Evolutionary conservation across 208 protist genomes (phyloP), one percentile per base, ranked within the genome.

Genomic region (Trypanosoma vivax): DNA sequence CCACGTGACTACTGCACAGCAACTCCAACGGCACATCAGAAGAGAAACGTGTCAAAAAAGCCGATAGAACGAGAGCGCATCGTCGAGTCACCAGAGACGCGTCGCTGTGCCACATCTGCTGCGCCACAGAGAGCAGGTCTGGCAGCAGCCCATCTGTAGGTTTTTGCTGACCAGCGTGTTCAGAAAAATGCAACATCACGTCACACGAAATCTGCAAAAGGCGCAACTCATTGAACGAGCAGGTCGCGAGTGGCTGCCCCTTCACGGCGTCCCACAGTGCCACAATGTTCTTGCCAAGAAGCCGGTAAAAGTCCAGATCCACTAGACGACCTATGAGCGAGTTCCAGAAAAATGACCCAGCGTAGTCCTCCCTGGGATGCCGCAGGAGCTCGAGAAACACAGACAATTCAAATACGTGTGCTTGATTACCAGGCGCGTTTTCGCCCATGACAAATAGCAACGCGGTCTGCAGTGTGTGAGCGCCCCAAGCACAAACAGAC

Each of bases 341-440:
- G 50, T 28, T 41, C 60, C 60, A 66, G 34, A 60, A 53, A 9
- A 49, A 9, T 13, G 21, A 38, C 13, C 49, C 19, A 18, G 11
- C 23, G 34, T 60, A 66, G 33, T 53, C 21, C 28, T 35, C 19
- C 2, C 41, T 42, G 19, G 50, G 19, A 38, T 24, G 51, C n/a
- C 45, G 51, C 28, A 66, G 35, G 14, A 66, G 34, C 16, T 29
- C 30, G 16, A 50, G 35, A 40, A 66, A 60, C 24, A 59, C 28
- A 49, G 18, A 60, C 28, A 66, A 19, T 46, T 66, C 60, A 60
- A 60, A 59, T 13, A 66, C 4, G 46, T 66, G 60, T 24, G 19
- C 39, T 19, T 49, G 51, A 18, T 54, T 58, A 39, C 14, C 3
- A 14, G 18, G 35, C 14, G 37, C 28, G 7, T 54, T 49, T 33